Evolutionary conservation across 2,329 filamentous ascomycete species (phyloP).

Genomic region (Calonectria pseudoturangicola): DNA sequence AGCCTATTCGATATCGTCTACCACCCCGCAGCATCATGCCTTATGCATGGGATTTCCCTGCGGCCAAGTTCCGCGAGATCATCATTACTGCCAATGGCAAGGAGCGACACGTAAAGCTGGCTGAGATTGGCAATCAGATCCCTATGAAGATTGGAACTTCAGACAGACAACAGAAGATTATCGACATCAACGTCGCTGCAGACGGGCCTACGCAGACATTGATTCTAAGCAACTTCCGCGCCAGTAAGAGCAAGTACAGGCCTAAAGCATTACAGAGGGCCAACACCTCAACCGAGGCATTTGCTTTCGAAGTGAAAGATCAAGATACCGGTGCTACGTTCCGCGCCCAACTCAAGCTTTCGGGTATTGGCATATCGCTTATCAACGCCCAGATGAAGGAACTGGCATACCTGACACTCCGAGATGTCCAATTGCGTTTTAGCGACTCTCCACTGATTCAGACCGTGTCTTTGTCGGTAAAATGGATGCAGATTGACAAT

Average conservation of each 20-base stretch:
- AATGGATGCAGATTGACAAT: slow-evolving; percentile 99
- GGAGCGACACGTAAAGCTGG: slow-evolving; percentile 93
- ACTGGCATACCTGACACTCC: slow-evolving; percentile 93
- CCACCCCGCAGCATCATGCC: slow-evolving; percentile 98
- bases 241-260: slow-evolving; percentile 92
- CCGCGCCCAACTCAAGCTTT: slow-evolving; percentile 89
- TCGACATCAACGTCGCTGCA: slow-evolving; percentile 96
- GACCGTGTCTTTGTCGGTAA: slow-evolving; percentile 91
- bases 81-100: slow-evolving; percentile 74
- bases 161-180: slow-evolving; percentile 85
- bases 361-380: slow-evolving; percentile 93
- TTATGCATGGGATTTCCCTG: slow-evolving; percentile 99
- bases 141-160: slow-evolving; percentile 90
- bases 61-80: slow-evolving; percentile 96
- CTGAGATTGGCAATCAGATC: slow-evolving; percentile 96
- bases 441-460: slow-evolving; percentile 96
- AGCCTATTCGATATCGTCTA: slow-evolving; percentile 92
- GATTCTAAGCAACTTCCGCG: slow-evolving; percentile 94
- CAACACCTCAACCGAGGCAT: slow-evolving; percentile 74
- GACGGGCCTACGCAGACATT: slow-evolving; percentile 96
- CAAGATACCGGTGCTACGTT: slow-evolving; percentile 92
- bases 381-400: slow-evolving; percentile 95
- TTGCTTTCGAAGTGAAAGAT: slow-evolving; percentile 96
- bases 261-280: slow-evolving; percentile 71
- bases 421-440: slow-evolving; percentile 93